A percentile compares a stretch with the other conserved stretches of the same genome.
phyloP scores from a whole-genome alignment of 257 asterid species.

The Rehmannia glutinosa region DNA sequence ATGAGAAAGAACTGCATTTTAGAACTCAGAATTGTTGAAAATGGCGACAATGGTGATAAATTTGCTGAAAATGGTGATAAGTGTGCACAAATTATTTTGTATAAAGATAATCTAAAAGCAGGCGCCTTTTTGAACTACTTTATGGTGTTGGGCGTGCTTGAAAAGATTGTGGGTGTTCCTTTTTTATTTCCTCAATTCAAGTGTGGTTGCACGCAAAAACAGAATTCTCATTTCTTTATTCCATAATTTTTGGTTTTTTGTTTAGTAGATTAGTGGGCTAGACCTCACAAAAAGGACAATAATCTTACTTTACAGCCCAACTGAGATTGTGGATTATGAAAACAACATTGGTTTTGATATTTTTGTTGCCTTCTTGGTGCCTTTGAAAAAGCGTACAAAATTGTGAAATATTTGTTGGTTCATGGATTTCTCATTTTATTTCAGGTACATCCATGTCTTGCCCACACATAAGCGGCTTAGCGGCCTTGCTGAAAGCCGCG shows the following conservation, averaged over 20 bases:
- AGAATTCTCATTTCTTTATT: background rate
- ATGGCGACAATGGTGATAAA: too few relatives aligned
- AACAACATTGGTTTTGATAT: too few relatives aligned
- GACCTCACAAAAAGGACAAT: background rate
- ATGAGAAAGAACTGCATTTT: too few relatives aligned
- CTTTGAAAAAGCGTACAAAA: too few relatives aligned
- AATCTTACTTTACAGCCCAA: background rate
- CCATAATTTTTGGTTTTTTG: too few relatives aligned
- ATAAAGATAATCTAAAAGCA: background rate
- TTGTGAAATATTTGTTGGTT: too few relatives aligned
- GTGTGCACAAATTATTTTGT: background rate
- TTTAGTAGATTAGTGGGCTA: background rate
- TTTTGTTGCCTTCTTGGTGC: too few relatives aligned
- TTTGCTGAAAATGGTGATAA: too few relatives aligned
- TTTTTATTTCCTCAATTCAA: too few relatives aligned
- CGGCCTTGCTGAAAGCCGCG: conserved; percentile 43
- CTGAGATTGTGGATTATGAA: too few relatives aligned
- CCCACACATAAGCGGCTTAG: conserved; percentile 47
- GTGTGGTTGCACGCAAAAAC: background rate
- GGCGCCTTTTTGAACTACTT: background rate
- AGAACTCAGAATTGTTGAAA: too few relatives aligned
- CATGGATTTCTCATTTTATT: background rate
- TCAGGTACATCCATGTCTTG: conserved; percentile 62
- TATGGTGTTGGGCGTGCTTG: background rate
- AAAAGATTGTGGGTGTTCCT: background rate